These are phyloP conservation scores for Monosporascus sp. DNA, from an alignment of 2,329 filamentous ascomycete genomes.

Conservation along the genomic window DNA sequence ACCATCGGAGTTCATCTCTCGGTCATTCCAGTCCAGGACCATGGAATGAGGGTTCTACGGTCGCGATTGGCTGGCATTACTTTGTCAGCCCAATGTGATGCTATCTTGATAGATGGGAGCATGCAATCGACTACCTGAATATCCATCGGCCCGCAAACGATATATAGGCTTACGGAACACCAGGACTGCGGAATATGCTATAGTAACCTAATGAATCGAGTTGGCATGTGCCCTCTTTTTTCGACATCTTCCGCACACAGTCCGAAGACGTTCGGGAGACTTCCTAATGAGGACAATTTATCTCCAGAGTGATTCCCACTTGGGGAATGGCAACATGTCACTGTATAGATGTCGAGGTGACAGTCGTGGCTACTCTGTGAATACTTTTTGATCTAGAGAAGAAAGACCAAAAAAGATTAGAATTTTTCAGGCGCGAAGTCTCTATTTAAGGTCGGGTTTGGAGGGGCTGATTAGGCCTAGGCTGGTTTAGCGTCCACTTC, in stretches of 20 bases:
- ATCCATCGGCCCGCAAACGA: too few relatives aligned
- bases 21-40: too few relatives aligned
- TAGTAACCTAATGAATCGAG: not conserved
- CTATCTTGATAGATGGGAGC: too few relatives aligned
- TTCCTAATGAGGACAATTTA: constrained; percentile 57
- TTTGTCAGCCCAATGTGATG: too few relatives aligned
- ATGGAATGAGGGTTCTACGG: too few relatives aligned
- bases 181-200: too few relatives aligned
- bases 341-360: constrained; percentile 51
- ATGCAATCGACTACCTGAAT: too few relatives aligned
- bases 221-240: constrained; percentile 49
- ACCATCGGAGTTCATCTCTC: too few relatives aligned
- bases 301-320: constrained; percentile 52
- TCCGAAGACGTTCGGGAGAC: constrained; percentile 46
- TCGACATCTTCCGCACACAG: constrained; percentile 54
- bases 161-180: too few relatives aligned
- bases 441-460: constrained; percentile 4
- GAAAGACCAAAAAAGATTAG: constrained; percentile 30
- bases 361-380: constrained; percentile 59
- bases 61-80: too few relatives aligned
- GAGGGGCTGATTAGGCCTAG: not conserved
- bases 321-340: constrained; percentile 57
- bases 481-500: too few relatives aligned
- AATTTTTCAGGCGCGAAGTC: constrained; percentile 22
- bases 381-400: constrained; percentile 58